Conservation (phyloP, 2,329 filamentous ascomycete genomes). For the Phialophora expanda region DNA sequence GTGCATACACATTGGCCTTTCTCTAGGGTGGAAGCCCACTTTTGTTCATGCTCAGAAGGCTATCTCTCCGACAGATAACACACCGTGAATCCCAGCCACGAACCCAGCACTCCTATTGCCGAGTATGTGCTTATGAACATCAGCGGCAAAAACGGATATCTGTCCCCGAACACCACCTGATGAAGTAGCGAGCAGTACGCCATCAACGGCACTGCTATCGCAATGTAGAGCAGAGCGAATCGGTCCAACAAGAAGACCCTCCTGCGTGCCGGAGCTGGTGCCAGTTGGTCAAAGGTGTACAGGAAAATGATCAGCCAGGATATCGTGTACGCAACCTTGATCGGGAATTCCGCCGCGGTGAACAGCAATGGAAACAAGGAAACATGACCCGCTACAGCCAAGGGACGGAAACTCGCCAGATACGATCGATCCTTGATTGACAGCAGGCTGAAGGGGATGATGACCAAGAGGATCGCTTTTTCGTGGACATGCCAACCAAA, state of each 20-base stretch:
- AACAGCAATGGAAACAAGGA: constrained; percentile 94
- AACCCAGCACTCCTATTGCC: constrained; percentile 91
- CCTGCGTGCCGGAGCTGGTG: constrained; percentile 78
- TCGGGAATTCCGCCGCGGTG: constrained; percentile 86
- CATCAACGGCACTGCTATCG: constrained; percentile 85
- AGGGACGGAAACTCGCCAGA: constrained; percentile 85
- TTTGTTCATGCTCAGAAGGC: constrained; percentile 3
- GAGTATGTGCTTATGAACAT: constrained; percentile 98
- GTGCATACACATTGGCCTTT: constrained; percentile 2
- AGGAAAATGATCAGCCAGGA: constrained; percentile 89
- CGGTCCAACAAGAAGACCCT: constrained; percentile 89
- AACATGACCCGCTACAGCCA: constrained; percentile 92
- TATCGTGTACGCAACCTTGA: constrained; percentile 92
- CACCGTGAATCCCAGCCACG: constrained; percentile 92
- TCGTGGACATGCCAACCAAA: constrained; percentile 99
- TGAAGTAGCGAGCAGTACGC: constrained; percentile 87
- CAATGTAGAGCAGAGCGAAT: constrained; percentile 87
- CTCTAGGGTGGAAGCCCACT: not conserved
- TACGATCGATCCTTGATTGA: constrained; percentile 88
- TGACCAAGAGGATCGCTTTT: constrained; percentile 91
- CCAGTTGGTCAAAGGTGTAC: constrained; percentile 82
- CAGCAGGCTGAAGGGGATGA: constrained; percentile 92
- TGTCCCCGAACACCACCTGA: constrained; percentile 78
- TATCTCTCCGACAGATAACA: constrained; percentile 74
- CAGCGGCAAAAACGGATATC: constrained; percentile 86